Evolutionary conservation across 352 stramenopile genomes (phyloP).

Genomic region (Phytophthora boehmeriae): DNA sequence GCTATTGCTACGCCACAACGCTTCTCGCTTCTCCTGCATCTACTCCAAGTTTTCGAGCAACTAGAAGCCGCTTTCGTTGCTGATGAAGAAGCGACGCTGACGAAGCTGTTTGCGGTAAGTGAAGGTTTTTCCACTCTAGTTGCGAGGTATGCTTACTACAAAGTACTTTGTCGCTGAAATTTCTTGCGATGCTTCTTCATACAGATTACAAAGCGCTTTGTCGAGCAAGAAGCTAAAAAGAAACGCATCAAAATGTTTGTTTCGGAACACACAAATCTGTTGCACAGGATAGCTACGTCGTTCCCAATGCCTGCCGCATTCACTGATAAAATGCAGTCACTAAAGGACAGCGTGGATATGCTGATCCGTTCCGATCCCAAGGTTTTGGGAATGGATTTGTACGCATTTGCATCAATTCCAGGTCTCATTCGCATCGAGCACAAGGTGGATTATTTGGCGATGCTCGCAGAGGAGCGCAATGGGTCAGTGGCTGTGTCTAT

Average conservation of each 20-base stretch:
- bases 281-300: constrained; percentile 49
- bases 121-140: neutral
- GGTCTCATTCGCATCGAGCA: constrained; percentile 66
- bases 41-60: constrained; percentile 69
- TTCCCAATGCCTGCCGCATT: constrained; percentile 50
- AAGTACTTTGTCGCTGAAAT: neutral
- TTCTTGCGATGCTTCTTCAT: neutral
- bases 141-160: neutral
- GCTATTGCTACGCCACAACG: constrained; percentile 58
- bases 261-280: constrained; percentile 48
- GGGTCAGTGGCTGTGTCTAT: constrained; percentile 61
- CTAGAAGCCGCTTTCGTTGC: constrained; percentile 44
- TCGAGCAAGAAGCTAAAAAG: constrained; percentile 55
- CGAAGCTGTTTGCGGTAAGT: constrained; percentile 48
- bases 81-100: constrained; percentile 39
- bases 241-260: constrained; percentile 49
- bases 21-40: constrained; percentile 69
- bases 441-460: constrained; percentile 77
- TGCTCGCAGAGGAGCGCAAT: constrained; percentile 63
- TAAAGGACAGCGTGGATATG: constrained; percentile 63
- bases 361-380: constrained; percentile 75
- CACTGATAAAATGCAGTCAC: constrained; percentile 35
- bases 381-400: constrained; percentile 71
- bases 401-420: constrained; percentile 52
- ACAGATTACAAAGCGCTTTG: constrained; percentile 59